Base-by-base conservation (phyloP, 768 basidiomycete species). In the Lepiota brunneoincarnata region DNA sequence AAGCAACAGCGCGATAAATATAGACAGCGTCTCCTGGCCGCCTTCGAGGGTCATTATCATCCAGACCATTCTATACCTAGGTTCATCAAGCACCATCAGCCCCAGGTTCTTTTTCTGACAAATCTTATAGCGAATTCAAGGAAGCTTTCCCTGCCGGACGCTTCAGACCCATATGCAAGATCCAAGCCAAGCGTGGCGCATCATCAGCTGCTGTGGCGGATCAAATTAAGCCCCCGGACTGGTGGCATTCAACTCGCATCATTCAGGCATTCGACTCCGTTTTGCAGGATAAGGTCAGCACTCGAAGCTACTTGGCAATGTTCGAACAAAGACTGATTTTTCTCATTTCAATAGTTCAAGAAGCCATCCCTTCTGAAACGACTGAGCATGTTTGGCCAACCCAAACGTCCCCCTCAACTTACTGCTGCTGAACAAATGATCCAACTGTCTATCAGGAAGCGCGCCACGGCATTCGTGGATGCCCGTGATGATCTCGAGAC, bases 381-480 rank as follows among this genome's bases (percentile, higher is more conserved):
- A 49, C 81, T 97, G 64, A 86, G 84, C 62, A 83, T 83, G 51
- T 86, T 92, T 52, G 89, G 89, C 9, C 69, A 77, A n/a, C 75
- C 76, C 15, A 86, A 83, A 59, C 81, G 87, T 17, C 78, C 84
- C 20, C 90, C 89, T 24, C 81, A 82, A 60, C 75, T 95, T 42
- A 89, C 85, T 24, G 72, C 73, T 11, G 91, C 93, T 0, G 94
- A 97, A 66, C 89, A 92, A 68, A 77, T 84, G 54, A 88, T 94
- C 57, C 91, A 93, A 67, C 77, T 80, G 43, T 92, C 93, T 49
- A 94, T 97, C 67, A 87, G 94, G 59, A 90, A 90, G 67, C 88
- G 94, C 38, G 93, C 94, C n/a, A 89, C 88, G 3, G 92, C 92
- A 35, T 96, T 95, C 61, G 92, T 96, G 37, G 93, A 96, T 65